Base-by-base conservation (phyloP, 2,329 filamentous ascomycete species). In the Ceratocystis colombiana region DNA sequence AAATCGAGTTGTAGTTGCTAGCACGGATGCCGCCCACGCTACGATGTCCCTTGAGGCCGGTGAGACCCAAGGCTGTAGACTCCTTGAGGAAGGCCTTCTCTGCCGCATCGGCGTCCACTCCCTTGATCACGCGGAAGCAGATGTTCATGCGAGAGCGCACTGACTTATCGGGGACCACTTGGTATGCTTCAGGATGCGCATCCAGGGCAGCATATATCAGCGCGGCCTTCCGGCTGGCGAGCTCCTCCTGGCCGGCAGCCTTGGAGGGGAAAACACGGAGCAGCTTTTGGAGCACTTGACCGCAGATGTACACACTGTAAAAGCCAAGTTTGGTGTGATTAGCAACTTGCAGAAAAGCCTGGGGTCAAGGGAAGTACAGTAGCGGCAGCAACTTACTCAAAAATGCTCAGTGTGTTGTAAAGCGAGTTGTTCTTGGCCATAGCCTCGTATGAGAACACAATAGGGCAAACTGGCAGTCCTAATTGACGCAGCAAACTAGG, bases 401-500 rank as follows among this genome's bases (percentile, higher is more conserved):
- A 96, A 72, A 97, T 96, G 72, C 90, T 92, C 10, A 97, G 79
- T 0, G 93, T 97, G 77, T 97, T 97, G 79, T 97, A 97, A 33
- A 97, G 81, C 71, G 88, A 94, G 78, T 96, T 94, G 78, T 95
- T 95, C 80, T 95, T 95, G 50, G 89, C 87, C 70, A 94, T 88
- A 0, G 84, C 90, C 69, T 90, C 87, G 73, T 93, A 97, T 70
- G 89, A 84, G 61, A 97, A 79, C 55, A 96, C 83, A 20, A 89
- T 83, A 1, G 93, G 91, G 0, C 87, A 85, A 50, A 94, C 83
- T 1, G 89, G 85, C n/a, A 96, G 79, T 22, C 84, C 85, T 8
- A 96, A 82, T 68, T 86, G 80, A 68, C 91, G 83, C 72, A 96
- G 78, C 61, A 96, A 78, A 4, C 82, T 78, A 1, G 88, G 78